Percentiles rank a stretch among this genome's conserved stretches.
phyloP scores from a whole-genome alignment of 495 filamentous ascomycete species.

The Neurospora hispaniola region DNA sequence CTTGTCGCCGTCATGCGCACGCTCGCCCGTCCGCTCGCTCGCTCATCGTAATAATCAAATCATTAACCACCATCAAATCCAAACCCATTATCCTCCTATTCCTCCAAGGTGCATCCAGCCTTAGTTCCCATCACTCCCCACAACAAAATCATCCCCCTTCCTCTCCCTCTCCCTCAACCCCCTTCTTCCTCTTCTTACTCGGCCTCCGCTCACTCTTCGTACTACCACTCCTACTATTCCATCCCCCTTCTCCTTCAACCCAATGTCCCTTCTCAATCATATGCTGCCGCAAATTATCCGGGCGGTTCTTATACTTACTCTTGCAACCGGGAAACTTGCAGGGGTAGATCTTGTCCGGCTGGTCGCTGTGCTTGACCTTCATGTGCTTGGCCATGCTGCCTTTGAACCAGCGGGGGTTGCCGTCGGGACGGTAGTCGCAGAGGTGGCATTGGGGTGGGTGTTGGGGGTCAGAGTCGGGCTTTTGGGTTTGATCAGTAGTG shows the following conservation, averaged over 20 bases:
- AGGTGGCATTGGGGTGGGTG: conserved; percentile 35
- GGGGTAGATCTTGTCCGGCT: conserved; percentile 34
- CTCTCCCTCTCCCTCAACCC: conserved; percentile 4
- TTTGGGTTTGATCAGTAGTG: conserved; percentile 3
- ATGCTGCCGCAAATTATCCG: conserved; percentile 40
- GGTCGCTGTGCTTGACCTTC: conserved; percentile 36
- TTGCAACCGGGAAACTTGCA: conserved; percentile 29
- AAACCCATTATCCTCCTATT: background rate
- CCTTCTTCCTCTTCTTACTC: conserved; percentile 34
- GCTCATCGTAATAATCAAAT: background rate
- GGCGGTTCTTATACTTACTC: conserved; percentile 40
- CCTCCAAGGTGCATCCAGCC: background rate
- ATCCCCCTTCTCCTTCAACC: conserved; percentile 24
- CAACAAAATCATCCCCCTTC: background rate
- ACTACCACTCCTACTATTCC: background rate
- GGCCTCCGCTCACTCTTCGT: conserved; percentile 17
- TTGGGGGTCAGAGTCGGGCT: conserved; percentile 27
- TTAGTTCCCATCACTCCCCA: background rate
- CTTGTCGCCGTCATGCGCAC: background rate
- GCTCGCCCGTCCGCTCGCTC: background rate
- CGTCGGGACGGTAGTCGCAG: conserved; percentile 40
- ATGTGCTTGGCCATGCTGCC: conserved; percentile 44
- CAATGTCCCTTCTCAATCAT: conserved; percentile 40
- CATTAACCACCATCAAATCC: background rate
- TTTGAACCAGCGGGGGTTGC: conserved; percentile 42